phyloP scores from a whole-genome alignment of 257 asterid genomes.

The Lithospermum erythrorhizon region DNA sequence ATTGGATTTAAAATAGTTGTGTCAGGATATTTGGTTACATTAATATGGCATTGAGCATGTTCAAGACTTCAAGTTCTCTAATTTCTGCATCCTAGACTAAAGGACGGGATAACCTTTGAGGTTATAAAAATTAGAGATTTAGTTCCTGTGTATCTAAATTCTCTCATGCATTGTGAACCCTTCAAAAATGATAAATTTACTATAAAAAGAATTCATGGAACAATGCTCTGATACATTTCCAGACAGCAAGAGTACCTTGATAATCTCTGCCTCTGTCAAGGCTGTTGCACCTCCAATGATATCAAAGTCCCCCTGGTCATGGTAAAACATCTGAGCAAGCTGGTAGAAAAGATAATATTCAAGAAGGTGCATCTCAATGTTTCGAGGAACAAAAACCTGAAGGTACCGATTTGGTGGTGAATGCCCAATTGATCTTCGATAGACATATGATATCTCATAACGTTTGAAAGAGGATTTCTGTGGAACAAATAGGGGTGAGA shows the following conservation, averaged over 20 bases:
- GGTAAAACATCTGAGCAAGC: slow-evolving; percentile 8
- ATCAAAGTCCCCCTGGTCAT: slow-evolving; percentile 76
- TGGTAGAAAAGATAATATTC: neutral
- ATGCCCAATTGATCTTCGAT: slow-evolving; percentile 88
- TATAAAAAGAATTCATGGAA: too few relatives aligned
- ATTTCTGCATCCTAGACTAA: too few relatives aligned
- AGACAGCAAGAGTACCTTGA: slow-evolving; percentile 51
- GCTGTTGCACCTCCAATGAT: slow-evolving; percentile 84
- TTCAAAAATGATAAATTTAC: neutral
- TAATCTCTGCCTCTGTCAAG: slow-evolving; percentile 88
- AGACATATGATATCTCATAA: slow-evolving; percentile 73
- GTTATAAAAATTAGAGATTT: too few relatives aligned
- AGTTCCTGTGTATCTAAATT: too few relatives aligned
- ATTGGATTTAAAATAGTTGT: too few relatives aligned
- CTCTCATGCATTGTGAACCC: neutral
- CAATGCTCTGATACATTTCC: neutral
- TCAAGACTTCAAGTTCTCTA: too few relatives aligned
- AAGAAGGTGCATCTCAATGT: neutral
- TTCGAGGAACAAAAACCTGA: slow-evolving; percentile 44
- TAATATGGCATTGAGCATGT: too few relatives aligned
- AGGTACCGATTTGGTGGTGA: slow-evolving; percentile 93
- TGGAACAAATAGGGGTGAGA: slow-evolving; percentile 5
- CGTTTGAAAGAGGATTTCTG: slow-evolving; percentile 82
- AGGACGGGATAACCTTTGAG: too few relatives aligned
- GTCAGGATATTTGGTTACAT: too few relatives aligned